Percentiles rank a stretch among this genome's conserved stretches.
phyloP scores from a whole-genome alignment of 371 early-diverging fungal genomes.

The Rhizopus arrhizus region DNA sequence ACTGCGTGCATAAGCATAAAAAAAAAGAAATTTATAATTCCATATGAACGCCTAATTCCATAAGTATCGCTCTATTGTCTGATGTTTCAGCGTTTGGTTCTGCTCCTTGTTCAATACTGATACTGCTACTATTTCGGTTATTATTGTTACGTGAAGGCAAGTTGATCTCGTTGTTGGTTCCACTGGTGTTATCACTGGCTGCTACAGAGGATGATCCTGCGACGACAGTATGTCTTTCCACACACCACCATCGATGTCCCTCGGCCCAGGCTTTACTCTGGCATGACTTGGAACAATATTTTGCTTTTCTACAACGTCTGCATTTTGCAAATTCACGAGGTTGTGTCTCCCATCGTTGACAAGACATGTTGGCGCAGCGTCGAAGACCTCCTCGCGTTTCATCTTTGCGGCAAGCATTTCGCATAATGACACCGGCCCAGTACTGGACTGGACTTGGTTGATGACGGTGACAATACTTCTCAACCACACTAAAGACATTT shows the following conservation, averaged over 20 bases:
- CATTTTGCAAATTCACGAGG: conserved; percentile 81
- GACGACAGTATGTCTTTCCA: conserved; percentile 52
- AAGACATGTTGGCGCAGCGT: conserved; percentile 73
- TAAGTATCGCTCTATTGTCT: conserved; percentile 16
- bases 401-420: conserved; percentile 79
- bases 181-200: too few relatives aligned
- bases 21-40: conserved; percentile 11
- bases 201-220: conserved; percentile 1
- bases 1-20: too few relatives aligned
- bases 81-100: conserved; percentile 18
- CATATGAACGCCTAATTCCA: conserved; percentile 21
- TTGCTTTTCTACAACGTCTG: conserved; percentile 78
- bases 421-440: conserved; percentile 82
- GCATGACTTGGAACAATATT: conserved; percentile 76
- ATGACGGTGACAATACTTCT: conserved; percentile 68
- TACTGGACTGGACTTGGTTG: conserved; percentile 71
- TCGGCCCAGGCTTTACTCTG: conserved; percentile 78
- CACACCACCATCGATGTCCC: conserved; percentile 83
- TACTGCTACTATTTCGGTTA: neutral
- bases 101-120: conserved; percentile 2
- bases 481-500: conserved; percentile 77
- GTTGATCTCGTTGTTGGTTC: neutral
- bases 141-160: neutral
- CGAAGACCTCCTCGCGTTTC: conserved; percentile 69
- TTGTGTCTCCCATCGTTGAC: conserved; percentile 72